Conservation (phyloP, 2,329 filamentous ascomycete genomes). For the Dothistroma pini region DNA sequence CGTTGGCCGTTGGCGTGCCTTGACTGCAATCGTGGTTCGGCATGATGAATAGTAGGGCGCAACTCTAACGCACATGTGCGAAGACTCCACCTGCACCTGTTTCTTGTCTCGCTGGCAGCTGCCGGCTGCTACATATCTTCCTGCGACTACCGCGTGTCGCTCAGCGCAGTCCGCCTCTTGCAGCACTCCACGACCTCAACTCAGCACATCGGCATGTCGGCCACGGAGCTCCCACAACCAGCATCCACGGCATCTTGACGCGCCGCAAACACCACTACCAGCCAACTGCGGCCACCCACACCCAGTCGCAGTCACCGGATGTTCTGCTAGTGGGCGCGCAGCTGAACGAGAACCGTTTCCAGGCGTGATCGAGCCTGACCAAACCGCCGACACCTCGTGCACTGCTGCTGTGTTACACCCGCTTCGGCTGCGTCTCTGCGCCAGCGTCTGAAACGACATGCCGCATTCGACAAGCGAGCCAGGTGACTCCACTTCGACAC, state of each 20-base stretch:
- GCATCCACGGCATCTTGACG: not conserved
- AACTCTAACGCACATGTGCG: not conserved
- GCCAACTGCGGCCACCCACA: not conserved
- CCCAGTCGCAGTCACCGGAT: not conserved
- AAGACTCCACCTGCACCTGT: not conserved
- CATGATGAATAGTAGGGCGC: not conserved
- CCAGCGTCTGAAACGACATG: constrained; percentile 19
- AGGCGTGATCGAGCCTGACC: constrained; percentile 11
- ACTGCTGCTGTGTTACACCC: constrained; percentile 14
- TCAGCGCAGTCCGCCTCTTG: not conserved
- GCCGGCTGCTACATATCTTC: not conserved
- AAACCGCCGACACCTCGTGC: constrained; percentile 3
- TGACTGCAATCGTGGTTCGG: not conserved
- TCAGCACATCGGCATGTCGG: not conserved
- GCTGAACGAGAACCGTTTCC: not conserved
- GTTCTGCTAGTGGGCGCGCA: not conserved
- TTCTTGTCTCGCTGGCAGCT: too few relatives aligned
- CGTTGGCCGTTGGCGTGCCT: not conserved
- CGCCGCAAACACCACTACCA: constrained; percentile 5
- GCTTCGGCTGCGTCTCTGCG: constrained; percentile 2
- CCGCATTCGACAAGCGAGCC: constrained; percentile 15
- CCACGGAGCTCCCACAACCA: not conserved
- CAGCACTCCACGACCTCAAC: not conserved
- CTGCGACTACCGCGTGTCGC: not conserved
- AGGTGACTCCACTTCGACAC: constrained; percentile 13